phyloP scores from a whole-genome alignment of 148 eudicot species.

The Diospyros lotus region DNA sequence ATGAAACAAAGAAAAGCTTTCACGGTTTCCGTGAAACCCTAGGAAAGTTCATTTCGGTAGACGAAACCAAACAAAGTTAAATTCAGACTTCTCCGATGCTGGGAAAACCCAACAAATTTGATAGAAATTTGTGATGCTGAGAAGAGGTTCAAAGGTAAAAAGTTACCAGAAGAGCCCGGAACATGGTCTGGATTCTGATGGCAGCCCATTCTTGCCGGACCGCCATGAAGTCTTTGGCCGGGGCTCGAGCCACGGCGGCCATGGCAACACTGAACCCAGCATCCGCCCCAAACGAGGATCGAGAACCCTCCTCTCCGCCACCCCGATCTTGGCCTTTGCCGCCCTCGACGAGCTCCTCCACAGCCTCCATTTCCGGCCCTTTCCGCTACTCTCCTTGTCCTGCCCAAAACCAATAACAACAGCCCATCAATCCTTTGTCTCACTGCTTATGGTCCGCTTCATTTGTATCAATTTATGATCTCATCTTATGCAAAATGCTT shows the following conservation, averaged over 20 bases:
- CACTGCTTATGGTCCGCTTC: too few relatives aligned
- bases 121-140: background rate
- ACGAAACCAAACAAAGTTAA: background rate
- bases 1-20: background rate
- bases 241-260: conserved; percentile 74
- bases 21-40: background rate
- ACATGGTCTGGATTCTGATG: conserved; percentile 73
- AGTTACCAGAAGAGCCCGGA: conserved; percentile 79
- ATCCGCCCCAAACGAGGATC: conserved; percentile 27
- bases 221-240: conserved; percentile 58
- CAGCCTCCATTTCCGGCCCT: conserved; percentile 67
- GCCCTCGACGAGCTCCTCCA: conserved; percentile 59
- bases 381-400: conserved; percentile 51
- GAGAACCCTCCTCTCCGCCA: conserved; percentile 30
- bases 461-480: too few relatives aligned
- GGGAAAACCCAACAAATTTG: too few relatives aligned
- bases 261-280: conserved; percentile 63
- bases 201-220: conserved; percentile 90
- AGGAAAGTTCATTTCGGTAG: background rate
- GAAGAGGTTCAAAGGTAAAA: background rate
- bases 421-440: too few relatives aligned
- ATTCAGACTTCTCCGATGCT: too few relatives aligned
- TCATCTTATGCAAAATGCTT: too few relatives aligned
- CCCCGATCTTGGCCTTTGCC: conserved; percentile 14
- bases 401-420: conserved; percentile 12